Base-by-base conservation (phyloP, 202 grass and related monocot genomes). In the Carex arenaria region DNA sequence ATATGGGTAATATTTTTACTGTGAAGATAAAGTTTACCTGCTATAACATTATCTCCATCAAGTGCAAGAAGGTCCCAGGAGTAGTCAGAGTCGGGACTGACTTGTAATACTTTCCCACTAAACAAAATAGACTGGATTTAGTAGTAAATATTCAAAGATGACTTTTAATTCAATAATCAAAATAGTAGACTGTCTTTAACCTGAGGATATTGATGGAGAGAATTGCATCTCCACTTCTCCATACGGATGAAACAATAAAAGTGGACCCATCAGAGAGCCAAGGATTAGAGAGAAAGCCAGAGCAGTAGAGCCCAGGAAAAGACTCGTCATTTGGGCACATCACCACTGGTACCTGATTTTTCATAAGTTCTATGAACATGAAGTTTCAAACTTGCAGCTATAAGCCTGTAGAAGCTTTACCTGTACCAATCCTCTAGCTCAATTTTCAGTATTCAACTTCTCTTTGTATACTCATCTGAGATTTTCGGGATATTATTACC, bases 61-160 rank as follows among this genome's bases (percentile, higher is more conserved):
- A 95, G 84, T 88, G 93, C 93, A 86, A 98, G 93, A 92, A 93
- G 32, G 69, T 88, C 85, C 92, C 92, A 98, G 80, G 95, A 95
- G 80, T 92, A 90, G 80, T 90, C 87, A 52, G 93, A 89, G 52
- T 98, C 85, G 5, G 95, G 88, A 83, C 78, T 98, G 77, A 93
- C 11, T 87, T 79, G 85, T 66, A 63, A 82, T 63, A 98, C 86
- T 90, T 93, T 43, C 78, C 85, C 63, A 47, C 93, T 98, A 84
- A 67, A 20, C 9, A 85, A 80, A 76, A 80, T 18, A 52, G 83
- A 60, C 15, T 13, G 34, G 40, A 79, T 70, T 83, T 26, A 79
- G 23, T 79, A 62, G 5, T 10, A 54, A 82, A 26, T 42, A 64
- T 75, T 47, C 0, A 51, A 55, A 45, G 34, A 22, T 36, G 32